A percentile compares a stretch with the other conserved stretches of the same genome.
Conservation (phyloP, 1,139 yeast species). For the Blastobotrys raffinosifermentans region DNA sequence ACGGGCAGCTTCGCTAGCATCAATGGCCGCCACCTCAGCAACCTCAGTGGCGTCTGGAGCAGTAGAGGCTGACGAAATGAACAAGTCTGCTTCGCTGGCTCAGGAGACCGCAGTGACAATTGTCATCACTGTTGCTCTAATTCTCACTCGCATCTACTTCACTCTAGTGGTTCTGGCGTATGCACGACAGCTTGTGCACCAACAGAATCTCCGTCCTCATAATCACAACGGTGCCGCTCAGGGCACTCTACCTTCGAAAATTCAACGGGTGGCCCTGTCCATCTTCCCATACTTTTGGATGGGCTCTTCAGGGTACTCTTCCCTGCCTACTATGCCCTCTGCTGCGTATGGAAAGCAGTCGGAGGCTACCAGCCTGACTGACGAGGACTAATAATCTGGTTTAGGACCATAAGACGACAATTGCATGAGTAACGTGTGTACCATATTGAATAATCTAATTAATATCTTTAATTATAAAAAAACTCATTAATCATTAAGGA, state of each 20-base stretch:
- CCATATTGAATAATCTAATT: no score
- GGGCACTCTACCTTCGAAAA: conserved; percentile 29
- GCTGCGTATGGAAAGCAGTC: not conserved
- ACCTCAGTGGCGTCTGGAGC: conserved; percentile 12
- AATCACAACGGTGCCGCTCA: conserved; percentile 29
- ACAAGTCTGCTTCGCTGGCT: conserved; percentile 60
- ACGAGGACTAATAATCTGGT: no score
- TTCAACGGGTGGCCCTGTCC: conserved; percentile 27
- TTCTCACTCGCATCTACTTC: conserved; percentile 58
- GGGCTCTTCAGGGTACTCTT: conserved; percentile 35
- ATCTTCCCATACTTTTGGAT: conserved; percentile 37
- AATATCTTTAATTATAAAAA: no score
- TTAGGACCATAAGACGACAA: no score
- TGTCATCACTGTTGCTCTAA: conserved; percentile 47
- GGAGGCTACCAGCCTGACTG: conserved; percentile 1
- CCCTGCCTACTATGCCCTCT: not conserved
- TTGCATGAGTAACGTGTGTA: no score
- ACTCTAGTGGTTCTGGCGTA: conserved; percentile 58
- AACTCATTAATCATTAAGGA: no score
- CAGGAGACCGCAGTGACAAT: conserved; percentile 70
- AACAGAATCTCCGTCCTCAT: conserved; percentile 30
- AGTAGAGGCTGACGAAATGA: conserved; percentile 15
- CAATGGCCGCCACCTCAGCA: conserved; percentile 11
- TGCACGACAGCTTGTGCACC: conserved; percentile 39
- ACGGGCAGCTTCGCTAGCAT: conserved; percentile 10